Conservation (phyloP, 495 filamentous ascomycete genomes). For the Podospora didyma region DNA sequence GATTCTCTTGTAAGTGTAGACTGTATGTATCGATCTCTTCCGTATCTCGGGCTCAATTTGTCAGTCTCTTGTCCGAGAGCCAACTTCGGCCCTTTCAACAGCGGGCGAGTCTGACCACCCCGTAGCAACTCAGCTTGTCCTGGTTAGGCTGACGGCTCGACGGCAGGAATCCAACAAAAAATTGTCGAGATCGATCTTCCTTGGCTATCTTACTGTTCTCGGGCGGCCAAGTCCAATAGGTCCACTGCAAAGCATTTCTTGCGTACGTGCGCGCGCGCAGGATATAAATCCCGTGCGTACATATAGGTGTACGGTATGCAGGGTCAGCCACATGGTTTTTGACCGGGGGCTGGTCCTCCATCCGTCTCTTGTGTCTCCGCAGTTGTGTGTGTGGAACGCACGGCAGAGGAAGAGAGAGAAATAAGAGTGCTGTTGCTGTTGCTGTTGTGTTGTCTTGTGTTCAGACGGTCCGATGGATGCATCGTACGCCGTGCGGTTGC, state of each 20-base stretch:
- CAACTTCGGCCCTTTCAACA: too few species aligned
- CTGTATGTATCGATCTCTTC: too few species aligned
- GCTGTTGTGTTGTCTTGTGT: background rate
- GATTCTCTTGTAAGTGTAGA: too few species aligned
- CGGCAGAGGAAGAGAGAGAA: background rate
- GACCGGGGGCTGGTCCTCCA: constrained; percentile 1
- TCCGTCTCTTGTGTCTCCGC: background rate
- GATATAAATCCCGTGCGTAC: background rate
- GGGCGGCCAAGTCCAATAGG: background rate
- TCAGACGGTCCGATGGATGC: background rate
- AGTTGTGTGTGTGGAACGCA: background rate
- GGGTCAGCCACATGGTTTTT: constrained; percentile 16
- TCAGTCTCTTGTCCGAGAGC: too few species aligned
- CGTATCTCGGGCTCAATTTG: too few species aligned
- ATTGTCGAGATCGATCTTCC: background rate
- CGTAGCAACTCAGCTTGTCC: background rate
- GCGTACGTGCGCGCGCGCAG: constrained; percentile 6
- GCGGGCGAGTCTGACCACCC: too few species aligned
- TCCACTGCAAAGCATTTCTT: constrained; percentile 12
- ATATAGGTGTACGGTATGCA: background rate
- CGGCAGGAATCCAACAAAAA: background rate
- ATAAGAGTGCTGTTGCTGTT: too few species aligned
- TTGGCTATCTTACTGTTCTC: background rate
- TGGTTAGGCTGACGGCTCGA: background rate
- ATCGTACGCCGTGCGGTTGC: background rate